A percentile compares a stretch with the other conserved stretches of the same genome.
Conservation (phyloP, 2,329 filamentous ascomycete genomes). For the Ophiostoma piceae region DNA sequence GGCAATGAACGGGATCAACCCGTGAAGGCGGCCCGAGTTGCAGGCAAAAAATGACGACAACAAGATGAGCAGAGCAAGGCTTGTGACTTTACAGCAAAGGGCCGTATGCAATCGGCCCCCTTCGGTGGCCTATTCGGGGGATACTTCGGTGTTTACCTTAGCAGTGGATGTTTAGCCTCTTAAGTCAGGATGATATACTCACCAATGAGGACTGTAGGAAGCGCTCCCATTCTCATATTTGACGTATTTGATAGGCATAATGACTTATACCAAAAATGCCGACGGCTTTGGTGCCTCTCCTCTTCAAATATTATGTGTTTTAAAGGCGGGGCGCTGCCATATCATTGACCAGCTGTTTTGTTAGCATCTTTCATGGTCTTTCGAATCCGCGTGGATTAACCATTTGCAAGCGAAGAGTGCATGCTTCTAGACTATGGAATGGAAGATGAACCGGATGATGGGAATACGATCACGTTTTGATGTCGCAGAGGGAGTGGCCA, state of each 20-base stretch:
- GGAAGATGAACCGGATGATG: background rate
- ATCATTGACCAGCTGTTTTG: background rate
- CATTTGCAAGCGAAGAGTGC: conserved; percentile 9
- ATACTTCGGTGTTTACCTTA: background rate
- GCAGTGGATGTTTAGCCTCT: background rate
- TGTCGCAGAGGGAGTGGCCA: background rate
- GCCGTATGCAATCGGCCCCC: conserved; percentile 1
- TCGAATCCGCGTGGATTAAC: background rate
- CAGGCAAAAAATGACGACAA: background rate
- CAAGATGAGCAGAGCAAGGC: background rate
- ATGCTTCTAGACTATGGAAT: too few relatives aligned
- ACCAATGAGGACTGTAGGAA: background rate
- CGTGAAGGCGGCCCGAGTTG: background rate
- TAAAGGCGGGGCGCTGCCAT: background rate
- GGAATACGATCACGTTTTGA: background rate
- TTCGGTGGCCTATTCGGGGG: conserved; percentile 4
- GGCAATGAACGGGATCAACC: conserved; percentile 8
- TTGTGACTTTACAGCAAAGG: background rate
- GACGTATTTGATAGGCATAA: background rate
- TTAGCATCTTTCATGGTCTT: background rate
- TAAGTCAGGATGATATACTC: background rate
- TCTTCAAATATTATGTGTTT: background rate
- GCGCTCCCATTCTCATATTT: background rate
- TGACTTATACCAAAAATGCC: background rate
- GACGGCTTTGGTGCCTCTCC: background rate